A percentile compares a stretch with the other conserved stretches of the same genome.
Evolutionary conservation across 1,284 basidiomycete species (phyloP).

Genomic region (Ustilago bromivora): DNA sequence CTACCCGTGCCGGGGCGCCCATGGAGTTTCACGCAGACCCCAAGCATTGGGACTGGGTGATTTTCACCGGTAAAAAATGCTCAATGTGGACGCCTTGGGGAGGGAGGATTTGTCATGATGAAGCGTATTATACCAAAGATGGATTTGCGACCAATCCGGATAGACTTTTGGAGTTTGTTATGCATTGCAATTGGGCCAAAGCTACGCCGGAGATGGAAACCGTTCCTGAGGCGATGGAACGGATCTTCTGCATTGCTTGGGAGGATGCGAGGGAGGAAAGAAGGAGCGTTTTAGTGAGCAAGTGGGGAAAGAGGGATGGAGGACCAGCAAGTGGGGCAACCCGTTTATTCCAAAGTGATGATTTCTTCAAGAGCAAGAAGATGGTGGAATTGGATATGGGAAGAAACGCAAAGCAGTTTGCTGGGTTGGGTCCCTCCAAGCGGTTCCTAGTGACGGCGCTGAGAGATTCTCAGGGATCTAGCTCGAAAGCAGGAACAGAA

Average conservation of each 20-base stretch:
- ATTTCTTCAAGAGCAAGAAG: constrained; percentile 59
- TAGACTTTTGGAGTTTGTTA: constrained; percentile 57
- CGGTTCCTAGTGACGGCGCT: constrained; percentile 65
- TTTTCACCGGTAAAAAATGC: constrained; percentile 65
- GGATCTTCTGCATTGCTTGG: constrained; percentile 68
- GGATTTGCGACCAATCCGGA: constrained; percentile 59
- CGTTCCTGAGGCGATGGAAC: constrained; percentile 36
- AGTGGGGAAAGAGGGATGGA: neutral
- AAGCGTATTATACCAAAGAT: constrained; percentile 64
- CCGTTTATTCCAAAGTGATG: constrained; percentile 61
- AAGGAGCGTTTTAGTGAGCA: neutral
- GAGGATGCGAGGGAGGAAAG: constrained; percentile 43
- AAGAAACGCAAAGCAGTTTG: constrained; percentile 61
- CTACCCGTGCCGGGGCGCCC: constrained; percentile 51
- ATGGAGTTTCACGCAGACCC: constrained; percentile 66
- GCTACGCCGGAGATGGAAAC: constrained; percentile 55
- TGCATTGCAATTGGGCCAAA: constrained; percentile 68
- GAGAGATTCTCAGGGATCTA: constrained; percentile 48
- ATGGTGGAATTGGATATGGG: constrained; percentile 61
- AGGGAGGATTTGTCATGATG: constrained; percentile 69
- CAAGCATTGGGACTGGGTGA: constrained; percentile 60
- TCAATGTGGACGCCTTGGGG: constrained; percentile 61
- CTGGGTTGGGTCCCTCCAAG: constrained; percentile 61
- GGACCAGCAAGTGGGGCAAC: constrained; percentile 26
- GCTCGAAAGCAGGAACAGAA: constrained; percentile 41